Conservation (phyloP, 768 basidiomycete genomes). For the Suillus alpinus region DNA sequence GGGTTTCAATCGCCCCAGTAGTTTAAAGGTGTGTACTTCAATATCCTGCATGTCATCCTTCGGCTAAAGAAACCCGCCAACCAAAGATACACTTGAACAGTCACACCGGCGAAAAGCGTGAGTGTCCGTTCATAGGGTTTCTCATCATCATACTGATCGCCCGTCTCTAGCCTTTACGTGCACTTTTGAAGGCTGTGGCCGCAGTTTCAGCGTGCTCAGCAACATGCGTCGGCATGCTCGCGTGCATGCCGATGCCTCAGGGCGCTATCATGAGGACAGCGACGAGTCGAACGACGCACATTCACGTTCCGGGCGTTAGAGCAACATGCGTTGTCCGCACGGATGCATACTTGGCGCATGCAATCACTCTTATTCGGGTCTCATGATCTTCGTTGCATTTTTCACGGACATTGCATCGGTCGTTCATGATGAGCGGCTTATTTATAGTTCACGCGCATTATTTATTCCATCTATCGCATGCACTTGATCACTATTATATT, state of each 20-base stretch:
- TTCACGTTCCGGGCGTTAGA: conserved; percentile 19
- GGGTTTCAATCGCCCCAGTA: conserved; percentile 79
- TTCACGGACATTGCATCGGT: conserved; percentile 16
- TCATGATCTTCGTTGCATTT: conserved; percentile 5
- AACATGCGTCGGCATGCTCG: conserved; percentile 88
- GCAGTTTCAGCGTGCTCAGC: conserved; percentile 82
- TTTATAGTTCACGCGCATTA: conserved; percentile 10
- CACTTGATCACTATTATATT: background rate
- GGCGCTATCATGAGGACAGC: conserved; percentile 37
- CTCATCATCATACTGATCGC: conserved; percentile 10
- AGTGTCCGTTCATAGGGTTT: conserved; percentile 27
- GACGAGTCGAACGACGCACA: conserved; percentile 45
- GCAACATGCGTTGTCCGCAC: background rate
- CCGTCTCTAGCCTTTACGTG: conserved; percentile 63
- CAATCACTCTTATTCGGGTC: background rate
- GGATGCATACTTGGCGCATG: background rate
- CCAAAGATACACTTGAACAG: conserved; percentile 78
- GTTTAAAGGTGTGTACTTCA: conserved; percentile 58
- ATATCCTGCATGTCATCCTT: conserved; percentile 3
- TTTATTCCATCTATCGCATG: conserved; percentile 15
- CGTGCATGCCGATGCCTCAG: conserved; percentile 47
- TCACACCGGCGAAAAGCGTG: conserved; percentile 84
- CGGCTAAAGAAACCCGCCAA: conserved; percentile 9
- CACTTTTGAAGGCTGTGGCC: conserved; percentile 71
- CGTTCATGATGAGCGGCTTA: background rate